phyloP scores from a whole-genome alignment of 1,284 basidiomycete species.

The Ceratorhiza oryzae-sativae region DNA sequence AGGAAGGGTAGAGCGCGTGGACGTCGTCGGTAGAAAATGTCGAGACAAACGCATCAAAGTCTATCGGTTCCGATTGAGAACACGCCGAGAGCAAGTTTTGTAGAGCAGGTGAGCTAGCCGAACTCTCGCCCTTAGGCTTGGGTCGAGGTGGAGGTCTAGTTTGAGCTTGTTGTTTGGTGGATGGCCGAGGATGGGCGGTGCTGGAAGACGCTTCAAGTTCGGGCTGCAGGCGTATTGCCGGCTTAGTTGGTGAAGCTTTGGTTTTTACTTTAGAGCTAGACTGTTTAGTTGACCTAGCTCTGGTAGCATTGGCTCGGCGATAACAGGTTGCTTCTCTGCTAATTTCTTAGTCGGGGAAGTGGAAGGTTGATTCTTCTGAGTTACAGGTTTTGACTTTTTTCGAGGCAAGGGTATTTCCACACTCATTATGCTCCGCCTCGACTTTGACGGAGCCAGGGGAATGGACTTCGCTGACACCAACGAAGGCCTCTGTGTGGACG shows the following conservation, averaged over 20 bases:
- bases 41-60: slow-evolving; percentile 80
- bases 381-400: not conserved
- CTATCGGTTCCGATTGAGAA: slow-evolving; percentile 47
- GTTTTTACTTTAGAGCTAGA: not conserved
- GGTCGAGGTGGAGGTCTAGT: not conserved
- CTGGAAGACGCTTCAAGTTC: not conserved
- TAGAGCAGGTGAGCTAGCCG: not conserved
- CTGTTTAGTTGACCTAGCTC: not conserved
- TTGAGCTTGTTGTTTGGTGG: not conserved
- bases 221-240: not conserved
- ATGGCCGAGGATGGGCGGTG: not conserved
- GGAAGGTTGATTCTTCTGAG: not conserved
- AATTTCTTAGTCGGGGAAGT: not conserved
- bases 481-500: not conserved
- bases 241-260: not conserved
- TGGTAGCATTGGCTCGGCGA: not conserved
- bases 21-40: slow-evolving; percentile 69
- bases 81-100: slow-evolving; percentile 8
- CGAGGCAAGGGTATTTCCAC: slow-evolving; percentile 8
- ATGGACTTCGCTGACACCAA: slow-evolving; percentile 5
- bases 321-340: not conserved
- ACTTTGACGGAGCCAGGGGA: not conserved
- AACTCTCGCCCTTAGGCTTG: not conserved
- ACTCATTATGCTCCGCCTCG: slow-evolving; percentile 8
- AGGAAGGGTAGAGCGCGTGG: slow-evolving; percentile 55